These are phyloP conservation scores for Colletotrichum aenigma DNA, from an alignment of 2,329 filamentous ascomycete genomes.

Conservation along the genomic window DNA sequence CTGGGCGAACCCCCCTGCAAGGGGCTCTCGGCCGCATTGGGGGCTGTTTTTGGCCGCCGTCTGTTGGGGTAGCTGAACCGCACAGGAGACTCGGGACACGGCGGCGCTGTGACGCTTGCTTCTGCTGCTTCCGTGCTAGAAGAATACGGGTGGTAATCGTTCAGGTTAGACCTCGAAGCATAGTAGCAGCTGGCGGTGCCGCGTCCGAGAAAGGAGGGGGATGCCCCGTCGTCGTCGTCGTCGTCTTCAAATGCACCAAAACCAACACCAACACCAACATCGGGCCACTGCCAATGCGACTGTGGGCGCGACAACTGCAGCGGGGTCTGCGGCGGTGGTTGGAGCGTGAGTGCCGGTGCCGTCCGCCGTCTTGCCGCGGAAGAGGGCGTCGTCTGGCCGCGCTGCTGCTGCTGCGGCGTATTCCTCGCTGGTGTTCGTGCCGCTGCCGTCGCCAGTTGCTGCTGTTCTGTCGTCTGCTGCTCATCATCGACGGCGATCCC, in stretches of 20 bases:
- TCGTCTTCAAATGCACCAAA: not conserved
- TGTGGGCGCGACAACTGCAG: not conserved
- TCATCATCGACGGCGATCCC: slow-evolving; percentile 16
- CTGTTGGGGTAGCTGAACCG: slow-evolving; percentile 19
- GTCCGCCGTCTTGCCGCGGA: slow-evolving; percentile 2
- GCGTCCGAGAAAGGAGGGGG: not conserved
- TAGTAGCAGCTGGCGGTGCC: not conserved
- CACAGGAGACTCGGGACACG: slow-evolving; percentile 10
- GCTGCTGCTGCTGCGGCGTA: not conserved
- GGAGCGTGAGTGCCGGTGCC: not conserved
- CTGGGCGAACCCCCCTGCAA: slow-evolving; percentile 16
- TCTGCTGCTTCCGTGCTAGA: not conserved
- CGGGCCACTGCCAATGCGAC: not conserved
- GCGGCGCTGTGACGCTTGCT: not conserved
- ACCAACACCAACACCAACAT: not conserved
- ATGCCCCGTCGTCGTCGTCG: not conserved
- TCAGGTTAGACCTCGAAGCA: not conserved
- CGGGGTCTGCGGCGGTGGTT: slow-evolving; percentile 3
- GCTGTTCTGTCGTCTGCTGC: not conserved
- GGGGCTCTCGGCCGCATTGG: slow-evolving; percentile 8
- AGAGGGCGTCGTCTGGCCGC: not conserved
- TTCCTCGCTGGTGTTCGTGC: not conserved
- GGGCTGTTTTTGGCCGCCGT: slow-evolving; percentile 12
- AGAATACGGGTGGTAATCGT: not conserved
- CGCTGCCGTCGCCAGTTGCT: not conserved